Evolutionary conservation across 2,329 filamentous ascomycete genomes (phyloP).

Genomic region (Arthrobotrys musiformis): DNA sequence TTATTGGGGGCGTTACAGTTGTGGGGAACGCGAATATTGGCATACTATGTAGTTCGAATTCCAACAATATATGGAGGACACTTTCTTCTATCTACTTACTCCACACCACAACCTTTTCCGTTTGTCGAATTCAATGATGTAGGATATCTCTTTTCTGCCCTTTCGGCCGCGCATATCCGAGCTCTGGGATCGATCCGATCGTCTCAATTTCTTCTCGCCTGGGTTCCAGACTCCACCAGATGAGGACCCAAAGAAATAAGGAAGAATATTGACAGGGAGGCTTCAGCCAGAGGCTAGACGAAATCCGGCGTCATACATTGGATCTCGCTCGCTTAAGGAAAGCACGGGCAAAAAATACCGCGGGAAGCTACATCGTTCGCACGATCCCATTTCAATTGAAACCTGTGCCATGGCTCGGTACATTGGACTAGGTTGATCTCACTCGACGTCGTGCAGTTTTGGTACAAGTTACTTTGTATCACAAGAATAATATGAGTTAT

Average conservation of each 20-base stretch:
- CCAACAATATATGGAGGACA: neutral
- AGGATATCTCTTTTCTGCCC: neutral
- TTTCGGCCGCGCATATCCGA: neutral
- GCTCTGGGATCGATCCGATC: neutral
- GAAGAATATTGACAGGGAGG: neutral
- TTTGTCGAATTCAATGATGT: neutral
- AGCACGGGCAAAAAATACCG: conserved; percentile 10
- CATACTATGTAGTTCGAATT: neutral
- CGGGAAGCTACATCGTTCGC: conserved; percentile 9
- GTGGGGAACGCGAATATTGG: neutral
- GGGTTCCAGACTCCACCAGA: neutral
- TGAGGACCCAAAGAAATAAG: neutral
- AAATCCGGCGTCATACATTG: neutral
- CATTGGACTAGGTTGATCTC: neutral
- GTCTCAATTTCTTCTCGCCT: neutral
- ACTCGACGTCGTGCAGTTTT: neutral
- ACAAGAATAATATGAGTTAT: neutral
- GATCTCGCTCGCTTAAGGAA: neutral
- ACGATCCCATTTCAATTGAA: neutral
- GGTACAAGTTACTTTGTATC: neutral
- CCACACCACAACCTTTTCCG: neutral
- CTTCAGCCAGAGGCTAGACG: neutral
- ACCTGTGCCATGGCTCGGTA: neutral
- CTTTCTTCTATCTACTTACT: too few relatives aligned
- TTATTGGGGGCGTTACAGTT: neutral